Percentiles rank a stretch among this genome's conserved stretches.
These are phyloP conservation scores for Diaporthe citri DNA, from an alignment of 2,329 filamentous ascomycete genomes.

Conservation along the genomic window DNA sequence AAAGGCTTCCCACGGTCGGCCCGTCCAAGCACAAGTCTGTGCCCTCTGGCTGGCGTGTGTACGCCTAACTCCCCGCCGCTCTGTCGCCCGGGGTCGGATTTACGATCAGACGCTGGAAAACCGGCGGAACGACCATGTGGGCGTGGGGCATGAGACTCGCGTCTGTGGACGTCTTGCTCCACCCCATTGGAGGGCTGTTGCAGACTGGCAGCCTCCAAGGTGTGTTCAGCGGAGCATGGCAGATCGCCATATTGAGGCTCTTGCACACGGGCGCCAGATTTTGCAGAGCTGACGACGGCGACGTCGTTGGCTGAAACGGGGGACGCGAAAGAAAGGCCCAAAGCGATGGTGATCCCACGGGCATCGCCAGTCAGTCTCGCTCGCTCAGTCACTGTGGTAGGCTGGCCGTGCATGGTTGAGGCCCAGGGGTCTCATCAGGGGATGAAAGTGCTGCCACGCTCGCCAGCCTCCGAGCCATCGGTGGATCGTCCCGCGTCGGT, in stretches of 20 bases:
- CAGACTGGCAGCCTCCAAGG: slow-evolving; percentile 8
- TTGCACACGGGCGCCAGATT: slow-evolving; percentile 1
- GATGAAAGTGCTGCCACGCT: slow-evolving; percentile 5
- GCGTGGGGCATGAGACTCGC: slow-evolving; percentile 1
- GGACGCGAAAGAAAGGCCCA: neutral
- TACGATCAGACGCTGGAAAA: slow-evolving; percentile 9
- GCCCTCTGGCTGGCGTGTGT: neutral
- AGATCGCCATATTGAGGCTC: neutral
- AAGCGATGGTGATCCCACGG: slow-evolving; percentile 12
- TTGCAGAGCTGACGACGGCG: slow-evolving; percentile 22
- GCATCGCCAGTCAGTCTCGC: neutral
- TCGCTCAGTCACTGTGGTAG: neutral
- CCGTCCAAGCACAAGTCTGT: slow-evolving; percentile 20
- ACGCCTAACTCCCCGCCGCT: neutral
- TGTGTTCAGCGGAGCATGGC: slow-evolving; percentile 14
- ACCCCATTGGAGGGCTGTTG: neutral
- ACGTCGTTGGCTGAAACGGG: slow-evolving; percentile 25
- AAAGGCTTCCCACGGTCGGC: neutral
- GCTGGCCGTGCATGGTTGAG: slow-evolving; percentile 5
- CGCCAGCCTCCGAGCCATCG: slow-evolving; percentile 6
- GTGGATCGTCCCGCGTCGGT: slow-evolving; percentile 10
- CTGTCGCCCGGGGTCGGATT: neutral
- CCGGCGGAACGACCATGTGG: slow-evolving; percentile 7
- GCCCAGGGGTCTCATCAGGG: neutral
- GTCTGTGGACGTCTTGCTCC: neutral